Evolutionary conservation across 192 early-diverging fungal species (phyloP), one percentile per base, ranked within the genome.

Genomic region (Coemansia sp.): DNA sequence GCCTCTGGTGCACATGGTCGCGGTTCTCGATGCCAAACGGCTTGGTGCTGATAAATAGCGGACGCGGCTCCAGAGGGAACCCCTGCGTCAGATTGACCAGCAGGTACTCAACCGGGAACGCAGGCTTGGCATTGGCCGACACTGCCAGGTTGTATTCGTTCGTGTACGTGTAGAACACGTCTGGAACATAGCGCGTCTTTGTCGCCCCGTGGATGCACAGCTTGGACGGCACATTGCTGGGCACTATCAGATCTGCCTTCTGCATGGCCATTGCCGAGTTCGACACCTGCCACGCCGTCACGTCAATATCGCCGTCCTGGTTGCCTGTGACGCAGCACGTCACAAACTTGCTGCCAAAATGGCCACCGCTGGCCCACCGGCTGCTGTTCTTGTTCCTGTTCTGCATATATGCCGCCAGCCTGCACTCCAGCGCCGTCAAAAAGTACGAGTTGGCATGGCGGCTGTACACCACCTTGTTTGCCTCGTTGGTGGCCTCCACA

Each of bases 31-130:
- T 86, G 13, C 84, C 81, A 66, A 94, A 94, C 10, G 73, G 59
- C 25, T 48, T 68, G 13, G 59, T 13, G n/a, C 85, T 48, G 8
- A 66, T 82, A 70, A 98, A 99, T 42, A 86, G 67, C n/a, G 92
- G 91, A 22, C 74, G 71, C 2, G 92, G 87, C 6, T 84, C 85
- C 50, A 86, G 80, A 17, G 97, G 97, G 72, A 94, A 97, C 3
- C 97, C 97, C 55, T 95, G 86, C 6, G 96, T 94, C 10, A 90
- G 65, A 61, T 94, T 97, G 23, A 97, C 91, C 29, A 99, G 79
- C 20, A 99, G 84, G 65, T 99, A 98, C 61, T 99, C 96, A 1
- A 98, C 89, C 0, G 97, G 97, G 67, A 98, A 99, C 4, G 93
- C 91, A 0, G 96, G 96, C 64, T 96, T 95, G 20, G 97, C 96